Conservation (phyloP, 202 grass and related monocot species). For the Elaeis oleifera region DNA sequence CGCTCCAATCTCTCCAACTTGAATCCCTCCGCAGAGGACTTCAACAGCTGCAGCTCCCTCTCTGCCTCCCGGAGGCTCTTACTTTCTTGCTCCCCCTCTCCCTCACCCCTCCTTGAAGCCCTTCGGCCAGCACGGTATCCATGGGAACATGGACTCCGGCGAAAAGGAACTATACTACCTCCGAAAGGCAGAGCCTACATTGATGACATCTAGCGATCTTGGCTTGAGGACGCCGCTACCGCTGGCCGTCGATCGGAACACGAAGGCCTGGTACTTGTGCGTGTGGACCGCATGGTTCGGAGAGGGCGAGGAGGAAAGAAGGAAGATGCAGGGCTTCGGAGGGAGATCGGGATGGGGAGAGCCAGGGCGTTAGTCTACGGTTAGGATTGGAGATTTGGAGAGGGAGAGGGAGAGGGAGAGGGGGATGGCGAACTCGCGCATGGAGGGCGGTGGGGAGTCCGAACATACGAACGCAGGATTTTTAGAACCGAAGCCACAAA, state of each 20-base stretch:
- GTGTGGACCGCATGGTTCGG: constrained; percentile 47
- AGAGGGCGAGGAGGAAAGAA: constrained; percentile 47
- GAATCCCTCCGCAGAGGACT: constrained; percentile 33
- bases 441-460: constrained; percentile 49
- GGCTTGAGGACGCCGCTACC: constrained; percentile 37
- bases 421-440: constrained; percentile 50
- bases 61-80: neutral
- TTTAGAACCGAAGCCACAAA: too few relatives aligned
- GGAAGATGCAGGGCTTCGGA: constrained; percentile 38
- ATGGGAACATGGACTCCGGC: constrained; percentile 37
- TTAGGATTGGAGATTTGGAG: neutral
- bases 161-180: constrained; percentile 55
- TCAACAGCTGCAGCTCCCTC: constrained; percentile 29
- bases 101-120: neutral
- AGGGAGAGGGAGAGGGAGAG: constrained; percentile 12
- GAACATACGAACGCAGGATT: too few relatives aligned
- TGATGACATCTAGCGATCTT: constrained; percentile 37
- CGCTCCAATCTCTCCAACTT: constrained; percentile 24
- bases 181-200: constrained; percentile 50
- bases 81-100: neutral
- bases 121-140: constrained; percentile 13
- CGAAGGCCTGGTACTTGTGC: constrained; percentile 63
- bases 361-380: neutral
- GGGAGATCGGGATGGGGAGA: neutral
- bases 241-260: constrained; percentile 22